Conservation (phyloP, 2,329 filamentous ascomycete genomes). For the Colletotrichum sp. region DNA sequence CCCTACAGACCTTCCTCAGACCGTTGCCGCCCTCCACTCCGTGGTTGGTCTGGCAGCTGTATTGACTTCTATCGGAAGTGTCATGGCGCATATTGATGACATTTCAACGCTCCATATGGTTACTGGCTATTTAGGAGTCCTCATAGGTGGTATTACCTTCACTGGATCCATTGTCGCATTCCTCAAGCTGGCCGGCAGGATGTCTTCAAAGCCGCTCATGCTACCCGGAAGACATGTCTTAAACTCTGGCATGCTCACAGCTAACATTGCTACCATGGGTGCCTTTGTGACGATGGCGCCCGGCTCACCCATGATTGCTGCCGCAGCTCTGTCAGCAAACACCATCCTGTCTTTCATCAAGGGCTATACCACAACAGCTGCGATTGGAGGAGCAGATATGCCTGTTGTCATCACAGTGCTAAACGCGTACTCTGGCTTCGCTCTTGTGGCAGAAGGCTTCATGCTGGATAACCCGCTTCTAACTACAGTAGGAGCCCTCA, state of each 20-base stretch:
- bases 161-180: slow-evolving; percentile 91
- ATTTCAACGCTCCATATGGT: slow-evolving; percentile 83
- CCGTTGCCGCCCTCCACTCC: slow-evolving; percentile 86
- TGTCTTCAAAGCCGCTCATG: slow-evolving; percentile 78
- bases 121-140: slow-evolving; percentile 83
- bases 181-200: slow-evolving; percentile 81
- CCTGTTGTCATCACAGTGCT: slow-evolving; percentile 89
- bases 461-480: slow-evolving; percentile 90
- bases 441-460: slow-evolving; percentile 86
- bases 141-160: slow-evolving; percentile 89
- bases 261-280: slow-evolving; percentile 83
- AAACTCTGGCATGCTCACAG: slow-evolving; percentile 76
- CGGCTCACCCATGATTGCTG: slow-evolving; percentile 78
- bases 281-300: slow-evolving; percentile 84
- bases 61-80: slow-evolving; percentile 85
- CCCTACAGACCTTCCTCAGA: slow-evolving; percentile 86
- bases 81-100: slow-evolving; percentile 61
- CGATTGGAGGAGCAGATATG: slow-evolving; percentile 94
- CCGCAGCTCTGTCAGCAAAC: slow-evolving; percentile 77
- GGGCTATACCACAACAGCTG: slow-evolving; percentile 85
- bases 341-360: slow-evolving; percentile 82
- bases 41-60: slow-evolving; percentile 91
- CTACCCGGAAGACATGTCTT: slow-evolving; percentile 78
- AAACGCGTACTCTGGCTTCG: slow-evolving; percentile 91
- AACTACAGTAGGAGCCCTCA: slow-evolving; percentile 84